A percentile compares a stretch with the other conserved stretches of the same genome.
Evolutionary conservation across 2,329 filamentous ascomycete species (phyloP).

Genomic region (Aspergillus piperis): DNA sequence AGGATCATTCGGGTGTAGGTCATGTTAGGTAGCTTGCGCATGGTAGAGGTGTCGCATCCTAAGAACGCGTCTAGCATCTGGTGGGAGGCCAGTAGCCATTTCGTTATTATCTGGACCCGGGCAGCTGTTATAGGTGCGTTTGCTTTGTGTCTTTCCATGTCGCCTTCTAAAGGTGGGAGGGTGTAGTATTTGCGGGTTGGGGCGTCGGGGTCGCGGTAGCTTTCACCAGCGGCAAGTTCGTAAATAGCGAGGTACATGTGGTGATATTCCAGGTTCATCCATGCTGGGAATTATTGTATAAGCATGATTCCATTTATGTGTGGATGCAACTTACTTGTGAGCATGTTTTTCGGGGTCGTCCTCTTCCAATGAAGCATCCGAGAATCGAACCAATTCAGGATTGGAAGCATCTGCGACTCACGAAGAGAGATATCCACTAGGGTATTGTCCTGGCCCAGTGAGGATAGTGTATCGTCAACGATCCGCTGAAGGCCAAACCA

Average conservation of each 20-base stretch:
- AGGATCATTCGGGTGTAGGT: conserved; percentile 3
- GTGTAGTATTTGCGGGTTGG: conserved; percentile 7
- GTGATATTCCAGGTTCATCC: conserved; percentile 20
- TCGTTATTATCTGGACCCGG: conserved; percentile 1
- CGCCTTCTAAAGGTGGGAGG: neutral
- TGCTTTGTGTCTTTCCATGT: conserved; percentile 1
- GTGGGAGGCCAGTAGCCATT: conserved; percentile 2
- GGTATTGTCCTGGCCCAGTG: neutral
- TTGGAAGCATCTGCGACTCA: conserved; percentile 3
- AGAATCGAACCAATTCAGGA: conserved; percentile 8
- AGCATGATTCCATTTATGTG: neutral
- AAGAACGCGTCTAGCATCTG: conserved; percentile 1
- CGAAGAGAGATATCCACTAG: neutral
- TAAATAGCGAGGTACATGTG: conserved; percentile 35
- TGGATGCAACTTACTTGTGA: neutral
- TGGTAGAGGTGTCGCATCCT: neutral
- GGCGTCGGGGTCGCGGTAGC: conserved; percentile 4
- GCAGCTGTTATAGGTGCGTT: neutral
- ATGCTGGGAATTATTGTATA: neutral
- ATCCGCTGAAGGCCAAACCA: conserved; percentile 6
- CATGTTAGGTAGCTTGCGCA: conserved; percentile 7
- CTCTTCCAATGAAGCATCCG: conserved; percentile 4
- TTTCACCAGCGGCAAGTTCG: conserved; percentile 36
- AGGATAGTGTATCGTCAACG: neutral
- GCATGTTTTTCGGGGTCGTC: neutral